These are phyloP conservation scores for Akebia trifoliata DNA, from an alignment of 164 flowering plant species.

Conservation along the genomic window DNA sequence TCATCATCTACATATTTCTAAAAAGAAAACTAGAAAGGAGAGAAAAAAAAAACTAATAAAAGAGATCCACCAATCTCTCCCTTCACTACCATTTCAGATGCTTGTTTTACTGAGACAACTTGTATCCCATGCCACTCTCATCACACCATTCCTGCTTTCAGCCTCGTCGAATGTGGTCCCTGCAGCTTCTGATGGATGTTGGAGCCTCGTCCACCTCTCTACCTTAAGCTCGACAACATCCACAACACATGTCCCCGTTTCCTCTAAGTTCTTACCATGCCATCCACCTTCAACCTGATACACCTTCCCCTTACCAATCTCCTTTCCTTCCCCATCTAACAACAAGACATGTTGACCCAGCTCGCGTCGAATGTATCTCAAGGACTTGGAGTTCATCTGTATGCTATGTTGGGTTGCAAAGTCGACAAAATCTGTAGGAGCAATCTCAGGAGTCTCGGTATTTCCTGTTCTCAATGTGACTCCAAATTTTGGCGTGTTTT, in stretches of 20 bases:
- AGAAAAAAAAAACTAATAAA: too few species aligned
- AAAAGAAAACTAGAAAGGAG: too few species aligned
- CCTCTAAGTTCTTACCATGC: conserved; percentile 52
- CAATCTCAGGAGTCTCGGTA: conserved; percentile 21
- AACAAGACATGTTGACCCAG: conserved; percentile 57
- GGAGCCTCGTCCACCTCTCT: conserved; percentile 37
- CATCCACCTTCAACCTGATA: conserved; percentile 62
- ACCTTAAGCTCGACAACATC: conserved; percentile 58
- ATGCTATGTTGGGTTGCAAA: conserved; percentile 19
- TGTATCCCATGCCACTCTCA: conserved; percentile 75
- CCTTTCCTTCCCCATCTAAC: conserved; percentile 41
- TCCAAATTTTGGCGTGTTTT: conserved; percentile 20
- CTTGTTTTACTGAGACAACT: conserved; percentile 9
- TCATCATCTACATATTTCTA: too few species aligned
- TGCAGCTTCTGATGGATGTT: conserved; percentile 52
- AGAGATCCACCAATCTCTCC: too few species aligned
- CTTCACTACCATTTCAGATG: too few species aligned
- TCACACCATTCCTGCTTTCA: conserved; percentile 41
- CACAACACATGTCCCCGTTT: conserved; percentile 43
- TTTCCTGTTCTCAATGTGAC: conserved; percentile 15
- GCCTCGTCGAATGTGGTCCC: conserved; percentile 65
- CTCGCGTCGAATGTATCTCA: conserved; percentile 26
- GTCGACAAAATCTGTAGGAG: conserved; percentile 21
- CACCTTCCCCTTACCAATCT: conserved; percentile 60
- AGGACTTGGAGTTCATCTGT: conserved; percentile 17